These are phyloP conservation scores for Papiliotrema terrestris DNA, from an alignment of 1,284 basidiomycete species.

Conservation along the genomic window DNA sequence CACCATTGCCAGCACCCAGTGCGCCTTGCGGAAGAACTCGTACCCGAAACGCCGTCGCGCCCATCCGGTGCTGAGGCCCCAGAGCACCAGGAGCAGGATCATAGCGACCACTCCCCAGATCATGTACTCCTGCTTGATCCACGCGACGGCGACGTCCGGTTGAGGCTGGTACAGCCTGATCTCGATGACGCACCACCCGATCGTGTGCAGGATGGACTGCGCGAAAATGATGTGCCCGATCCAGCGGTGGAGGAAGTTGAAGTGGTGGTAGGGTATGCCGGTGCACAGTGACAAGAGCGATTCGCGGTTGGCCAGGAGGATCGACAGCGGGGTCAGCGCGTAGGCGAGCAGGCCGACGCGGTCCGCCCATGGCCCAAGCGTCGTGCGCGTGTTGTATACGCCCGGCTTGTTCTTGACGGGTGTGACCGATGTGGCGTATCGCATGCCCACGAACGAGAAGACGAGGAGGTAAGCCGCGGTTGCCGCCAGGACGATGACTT, in stretches of 20 bases:
- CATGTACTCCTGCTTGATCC: conserved; percentile 33
- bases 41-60: conserved; percentile 26
- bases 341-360: conserved; percentile 32
- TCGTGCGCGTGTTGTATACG: conserved; percentile 26
- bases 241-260: conserved; percentile 38
- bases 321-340: conserved; percentile 32
- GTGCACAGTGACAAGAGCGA: conserved; percentile 27
- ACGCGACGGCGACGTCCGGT: conserved; percentile 18
- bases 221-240: conserved; percentile 34
- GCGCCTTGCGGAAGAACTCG: conserved; percentile 36
- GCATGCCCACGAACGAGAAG: conserved; percentile 31
- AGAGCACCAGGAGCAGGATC: conserved; percentile 24
- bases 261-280: conserved; percentile 35
- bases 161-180: conserved; percentile 33
- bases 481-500: conserved; percentile 21
- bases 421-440: conserved; percentile 29
- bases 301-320: conserved; percentile 31
- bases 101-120: conserved; percentile 33
- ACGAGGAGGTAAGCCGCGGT: conserved; percentile 23
- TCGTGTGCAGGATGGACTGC: conserved; percentile 28
- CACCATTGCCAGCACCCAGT: conserved; percentile 34
- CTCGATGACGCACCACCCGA: conserved; percentile 34
- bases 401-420: conserved; percentile 25
- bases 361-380: conserved; percentile 26
- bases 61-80: conserved; percentile 21